Evolutionary conservation across 2,329 filamentous ascomycete genomes (phyloP).

Genomic region (Trichophyton rubrum): DNA sequence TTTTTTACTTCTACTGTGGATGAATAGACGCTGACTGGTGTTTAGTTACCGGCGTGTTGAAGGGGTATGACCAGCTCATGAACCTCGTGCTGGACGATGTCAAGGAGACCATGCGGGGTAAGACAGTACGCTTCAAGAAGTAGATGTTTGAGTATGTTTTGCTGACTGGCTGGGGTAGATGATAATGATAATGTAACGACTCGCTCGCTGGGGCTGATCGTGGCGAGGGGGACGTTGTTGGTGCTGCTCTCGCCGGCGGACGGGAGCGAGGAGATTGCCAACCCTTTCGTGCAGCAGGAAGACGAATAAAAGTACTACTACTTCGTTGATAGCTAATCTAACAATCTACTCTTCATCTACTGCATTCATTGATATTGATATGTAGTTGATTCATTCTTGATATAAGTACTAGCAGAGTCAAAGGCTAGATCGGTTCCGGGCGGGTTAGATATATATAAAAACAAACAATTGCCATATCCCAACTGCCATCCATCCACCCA

Average conservation of each 20-base stretch:
- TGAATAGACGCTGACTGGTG: background rate
- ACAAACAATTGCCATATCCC: too few relatives aligned
- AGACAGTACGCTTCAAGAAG: constrained; percentile 15
- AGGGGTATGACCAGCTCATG: constrained; percentile 96
- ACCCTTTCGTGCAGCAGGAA: constrained; percentile 71
- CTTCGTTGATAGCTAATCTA: background rate
- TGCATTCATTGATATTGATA: background rate
- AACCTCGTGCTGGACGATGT: constrained; percentile 94
- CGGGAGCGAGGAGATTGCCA: constrained; percentile 89
- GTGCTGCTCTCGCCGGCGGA: constrained; percentile 87
- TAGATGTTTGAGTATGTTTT: too few relatives aligned
- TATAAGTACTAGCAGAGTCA: too few relatives aligned
- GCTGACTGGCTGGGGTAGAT: constrained; percentile 42
- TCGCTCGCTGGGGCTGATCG: constrained; percentile 70
- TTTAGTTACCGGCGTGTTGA: constrained; percentile 72
- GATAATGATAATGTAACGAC: constrained; percentile 82
- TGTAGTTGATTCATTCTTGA: background rate
- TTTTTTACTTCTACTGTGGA: background rate
- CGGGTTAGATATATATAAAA: too few relatives aligned
- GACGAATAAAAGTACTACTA: constrained; percentile 28
- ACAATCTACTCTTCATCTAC: background rate
- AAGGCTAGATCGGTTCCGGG: too few relatives aligned
- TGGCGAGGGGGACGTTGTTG: constrained; percentile 81
- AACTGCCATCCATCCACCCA: too few relatives aligned
- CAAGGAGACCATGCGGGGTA: constrained; percentile 78